Evolutionary conservation across 2,329 filamentous ascomycete genomes (phyloP).

Genomic region (Furcasterigmium sp.): DNA sequence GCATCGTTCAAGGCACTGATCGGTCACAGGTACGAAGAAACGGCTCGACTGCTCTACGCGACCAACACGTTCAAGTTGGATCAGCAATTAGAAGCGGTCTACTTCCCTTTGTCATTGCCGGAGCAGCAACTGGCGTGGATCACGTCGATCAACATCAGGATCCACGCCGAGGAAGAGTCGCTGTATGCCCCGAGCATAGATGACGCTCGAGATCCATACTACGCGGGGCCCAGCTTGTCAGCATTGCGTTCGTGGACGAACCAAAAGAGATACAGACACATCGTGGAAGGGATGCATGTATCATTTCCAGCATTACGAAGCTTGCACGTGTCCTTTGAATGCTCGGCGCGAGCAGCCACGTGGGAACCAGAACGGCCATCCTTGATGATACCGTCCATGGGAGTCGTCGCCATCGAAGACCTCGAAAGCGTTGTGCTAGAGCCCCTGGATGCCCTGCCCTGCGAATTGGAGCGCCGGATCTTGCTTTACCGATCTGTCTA

Average conservation of each 20-base stretch:
- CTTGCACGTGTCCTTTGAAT: slow-evolving; percentile 10
- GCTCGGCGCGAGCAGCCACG: slow-evolving; percentile 10
- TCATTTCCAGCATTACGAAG: slow-evolving; percentile 10
- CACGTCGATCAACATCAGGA: slow-evolving; percentile 11
- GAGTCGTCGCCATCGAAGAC: slow-evolving; percentile 8
- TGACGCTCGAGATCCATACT: slow-evolving; percentile 5
- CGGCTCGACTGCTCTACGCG: slow-evolving; percentile 10
- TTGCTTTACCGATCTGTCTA: slow-evolving; percentile 11
- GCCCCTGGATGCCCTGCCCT: slow-evolving; percentile 8
- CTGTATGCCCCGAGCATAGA: slow-evolving; percentile 7
- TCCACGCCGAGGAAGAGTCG: slow-evolving; percentile 10
- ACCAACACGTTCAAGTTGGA: slow-evolving; percentile 13
- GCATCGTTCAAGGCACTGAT: slow-evolving; percentile 1
- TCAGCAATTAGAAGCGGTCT: slow-evolving; percentile 11
- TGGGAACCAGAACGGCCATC: slow-evolving; percentile 8
- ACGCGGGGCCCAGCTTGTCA: slow-evolving; percentile 2
- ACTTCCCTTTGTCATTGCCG: slow-evolving; percentile 6
- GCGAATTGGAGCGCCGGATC: slow-evolving; percentile 4
- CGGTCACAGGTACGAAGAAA: slow-evolving; percentile 11
- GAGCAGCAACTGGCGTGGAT: slow-evolving; percentile 8
- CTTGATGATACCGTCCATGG: slow-evolving; percentile 9
- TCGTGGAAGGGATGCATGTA: slow-evolving; percentile 4
- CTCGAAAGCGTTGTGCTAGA: slow-evolving; percentile 4
- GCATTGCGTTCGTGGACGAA: slow-evolving; percentile 4
- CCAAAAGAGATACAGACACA: slow-evolving; percentile 8